Evolutionary conservation across 164 flowering plant genomes (phyloP).

Genomic region (Umbilicus rupestris): DNA sequence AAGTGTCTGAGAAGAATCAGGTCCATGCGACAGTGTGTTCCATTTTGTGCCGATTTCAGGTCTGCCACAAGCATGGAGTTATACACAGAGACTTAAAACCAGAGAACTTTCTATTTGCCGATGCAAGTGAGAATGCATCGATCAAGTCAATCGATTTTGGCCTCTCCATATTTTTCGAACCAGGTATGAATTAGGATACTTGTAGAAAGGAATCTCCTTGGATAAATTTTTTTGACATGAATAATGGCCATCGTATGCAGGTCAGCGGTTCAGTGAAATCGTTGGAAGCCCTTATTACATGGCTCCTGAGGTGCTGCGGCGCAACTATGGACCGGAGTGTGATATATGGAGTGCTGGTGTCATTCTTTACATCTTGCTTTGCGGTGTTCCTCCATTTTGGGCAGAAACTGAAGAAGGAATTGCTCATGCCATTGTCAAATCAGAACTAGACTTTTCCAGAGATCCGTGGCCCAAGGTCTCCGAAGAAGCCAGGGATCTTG

Average conservation of each 20-base stretch:
- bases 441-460: constrained; percentile 52
- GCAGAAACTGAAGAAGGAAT: constrained; percentile 94
- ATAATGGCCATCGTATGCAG: constrained; percentile 18
- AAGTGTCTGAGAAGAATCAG: no score
- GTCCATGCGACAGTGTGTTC: background rate
- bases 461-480: constrained; percentile 94
- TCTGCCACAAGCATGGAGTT: constrained; percentile 60
- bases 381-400: constrained; percentile 94
- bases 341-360: constrained; percentile 88
- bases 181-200: constrained; percentile 29
- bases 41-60: constrained; percentile 18
- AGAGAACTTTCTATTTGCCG: constrained; percentile 54
- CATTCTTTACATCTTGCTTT: constrained; percentile 70
- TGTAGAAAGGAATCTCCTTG: no score
- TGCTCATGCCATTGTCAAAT: constrained; percentile 66
- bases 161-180: constrained; percentile 52
- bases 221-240: background rate
- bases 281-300: constrained; percentile 92
- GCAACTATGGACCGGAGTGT: constrained; percentile 65
- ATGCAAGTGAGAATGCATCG: constrained; percentile 28
- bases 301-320: constrained; percentile 77
- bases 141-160: constrained; percentile 67
- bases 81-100: constrained; percentile 69
- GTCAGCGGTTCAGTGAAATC: constrained; percentile 63
- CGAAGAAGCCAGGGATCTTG: constrained; percentile 67